These are phyloP conservation scores for Trametes meyenii DNA, from an alignment of 768 basidiomycete genomes.

Conservation along the genomic window DNA sequence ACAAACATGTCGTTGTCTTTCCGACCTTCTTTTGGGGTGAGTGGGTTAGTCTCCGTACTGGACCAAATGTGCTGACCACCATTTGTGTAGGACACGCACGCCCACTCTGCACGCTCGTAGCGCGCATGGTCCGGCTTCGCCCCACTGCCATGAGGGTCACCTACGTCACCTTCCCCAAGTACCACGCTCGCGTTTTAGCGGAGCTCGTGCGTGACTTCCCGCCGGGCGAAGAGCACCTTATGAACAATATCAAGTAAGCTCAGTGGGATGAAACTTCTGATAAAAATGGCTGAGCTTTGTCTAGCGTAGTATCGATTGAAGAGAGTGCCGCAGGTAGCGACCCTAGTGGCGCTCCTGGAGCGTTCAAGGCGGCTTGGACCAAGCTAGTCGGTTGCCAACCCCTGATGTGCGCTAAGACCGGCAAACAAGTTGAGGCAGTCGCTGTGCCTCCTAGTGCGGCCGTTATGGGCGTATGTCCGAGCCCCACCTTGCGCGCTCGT, in stretches of 20 bases:
- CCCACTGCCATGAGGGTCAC: conserved; percentile 6
- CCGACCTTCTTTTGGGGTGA: background rate
- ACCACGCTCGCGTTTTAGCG: conserved; percentile 9
- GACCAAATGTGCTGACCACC: background rate
- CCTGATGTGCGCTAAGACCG: conserved; percentile 18
- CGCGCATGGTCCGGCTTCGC: conserved; percentile 4
- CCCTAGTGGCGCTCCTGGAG: background rate
- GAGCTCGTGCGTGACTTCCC: conserved; percentile 11
- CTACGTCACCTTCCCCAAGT: background rate
- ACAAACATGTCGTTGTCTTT: conserved; percentile 1
- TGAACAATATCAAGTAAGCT: background rate
- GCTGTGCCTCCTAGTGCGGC: background rate
- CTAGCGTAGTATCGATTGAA: background rate
- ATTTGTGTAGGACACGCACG: conserved; percentile 13
- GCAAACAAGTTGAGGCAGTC: background rate
- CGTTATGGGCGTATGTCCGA: background rate
- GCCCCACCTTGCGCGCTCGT: background rate
- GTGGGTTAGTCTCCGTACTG: background rate
- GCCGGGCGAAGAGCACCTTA: background rate
- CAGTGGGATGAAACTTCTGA: background rate
- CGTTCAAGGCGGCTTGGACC: conserved; percentile 16
- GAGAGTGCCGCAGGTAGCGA: background rate
- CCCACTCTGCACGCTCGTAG: conserved; percentile 12
- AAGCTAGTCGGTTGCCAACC: conserved; percentile 9
- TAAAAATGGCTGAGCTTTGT: background rate